A percentile compares a stretch with the other conserved stretches of the same genome.
Evolutionary conservation across 495 filamentous ascomycete species (phyloP).

Genomic region (Neurospora sp.): DNA sequence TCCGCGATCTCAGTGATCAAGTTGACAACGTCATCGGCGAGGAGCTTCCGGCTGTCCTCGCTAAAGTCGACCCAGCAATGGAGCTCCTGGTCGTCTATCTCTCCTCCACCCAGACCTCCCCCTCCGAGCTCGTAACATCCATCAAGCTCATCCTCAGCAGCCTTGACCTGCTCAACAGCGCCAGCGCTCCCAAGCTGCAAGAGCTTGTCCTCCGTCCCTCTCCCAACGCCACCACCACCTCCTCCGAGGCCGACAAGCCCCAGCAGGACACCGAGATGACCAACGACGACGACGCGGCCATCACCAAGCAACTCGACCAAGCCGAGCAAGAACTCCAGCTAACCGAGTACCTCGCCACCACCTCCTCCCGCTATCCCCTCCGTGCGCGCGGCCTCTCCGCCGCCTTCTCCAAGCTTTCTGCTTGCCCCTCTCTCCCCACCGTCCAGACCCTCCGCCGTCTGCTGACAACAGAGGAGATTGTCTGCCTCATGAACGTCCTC

Average conservation of each 20-base stretch:
- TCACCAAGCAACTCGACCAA: conserved; percentile 36
- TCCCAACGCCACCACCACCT: background rate
- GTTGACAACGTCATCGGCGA: conserved; percentile 37
- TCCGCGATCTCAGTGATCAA: conserved; percentile 23
- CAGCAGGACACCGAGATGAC: conserved; percentile 13
- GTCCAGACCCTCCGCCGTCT: conserved; percentile 53
- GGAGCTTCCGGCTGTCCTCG: conserved; percentile 49
- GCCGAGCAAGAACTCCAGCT: conserved; percentile 41
- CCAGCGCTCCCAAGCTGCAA: conserved; percentile 18
- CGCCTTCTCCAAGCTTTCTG: conserved; percentile 54
- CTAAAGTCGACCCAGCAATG: conserved; percentile 50
- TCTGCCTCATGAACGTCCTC: conserved; percentile 65
- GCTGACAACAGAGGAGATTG: conserved; percentile 56
- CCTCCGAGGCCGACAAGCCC: background rate
- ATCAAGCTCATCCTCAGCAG: conserved; percentile 42
- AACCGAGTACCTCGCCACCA: conserved; percentile 39
- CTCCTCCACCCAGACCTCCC: conserved; percentile 35
- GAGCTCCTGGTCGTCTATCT: conserved; percentile 49
- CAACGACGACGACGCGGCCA: conserved; percentile 25
- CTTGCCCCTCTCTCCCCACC: conserved; percentile 46
- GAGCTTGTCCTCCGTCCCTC: conserved; percentile 4
- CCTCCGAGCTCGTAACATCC: conserved; percentile 36
- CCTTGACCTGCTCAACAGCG: conserved; percentile 35
- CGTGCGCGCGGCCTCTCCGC: conserved; percentile 37
- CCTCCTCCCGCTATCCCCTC: conserved; percentile 26